These are phyloP conservation scores for Fusarium camptoceras DNA, from an alignment of 2,329 filamentous ascomycete species.

Conservation along the genomic window DNA sequence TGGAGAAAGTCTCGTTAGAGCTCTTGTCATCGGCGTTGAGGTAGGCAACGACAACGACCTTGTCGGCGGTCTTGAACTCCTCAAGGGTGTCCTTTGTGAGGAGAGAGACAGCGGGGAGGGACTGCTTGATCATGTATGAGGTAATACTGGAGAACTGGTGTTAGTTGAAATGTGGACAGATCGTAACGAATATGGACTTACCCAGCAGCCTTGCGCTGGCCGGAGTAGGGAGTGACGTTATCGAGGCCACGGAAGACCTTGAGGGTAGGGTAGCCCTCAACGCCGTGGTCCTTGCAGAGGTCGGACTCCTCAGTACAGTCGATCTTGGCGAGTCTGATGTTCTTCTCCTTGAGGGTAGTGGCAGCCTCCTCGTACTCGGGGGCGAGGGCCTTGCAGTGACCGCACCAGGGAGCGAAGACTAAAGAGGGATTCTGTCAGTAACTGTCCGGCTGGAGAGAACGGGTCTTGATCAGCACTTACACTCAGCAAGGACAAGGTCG, in stretches of 20 bases:
- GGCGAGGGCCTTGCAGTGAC: constrained; percentile 98
- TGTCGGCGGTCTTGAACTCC: constrained; percentile 98
- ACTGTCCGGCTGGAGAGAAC: not conserved
- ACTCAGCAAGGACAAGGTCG: constrained; percentile 93
- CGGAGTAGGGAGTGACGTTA: constrained; percentile 83
- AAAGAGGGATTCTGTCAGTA: constrained; percentile 51
- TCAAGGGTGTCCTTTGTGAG: constrained; percentile 85
- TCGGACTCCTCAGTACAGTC: constrained; percentile 96
- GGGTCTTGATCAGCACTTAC: constrained; percentile 64
- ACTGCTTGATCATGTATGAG: constrained; percentile 98
- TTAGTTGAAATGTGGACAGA: constrained; percentile 35
- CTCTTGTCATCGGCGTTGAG: constrained; percentile 83
- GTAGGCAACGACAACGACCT: constrained; percentile 94
- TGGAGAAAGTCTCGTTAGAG: constrained; percentile 85
- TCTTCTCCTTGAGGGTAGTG: constrained; percentile 86
- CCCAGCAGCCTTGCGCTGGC: constrained; percentile 87
- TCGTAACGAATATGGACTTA: constrained; percentile 55
- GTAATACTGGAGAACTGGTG: constrained; percentile 62
- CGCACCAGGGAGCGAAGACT: constrained; percentile 97
- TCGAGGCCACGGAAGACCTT: constrained; percentile 97
- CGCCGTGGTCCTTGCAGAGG: constrained; percentile 88
- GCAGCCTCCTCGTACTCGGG: constrained; percentile 91
- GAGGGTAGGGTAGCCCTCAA: constrained; percentile 97
- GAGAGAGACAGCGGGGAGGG: constrained; percentile 88
- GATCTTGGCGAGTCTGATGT: constrained; percentile 85